These are phyloP conservation scores for Rhododendron williamsianum DNA, from an alignment of 148 eudicot genomes.

Conservation along the genomic window DNA sequence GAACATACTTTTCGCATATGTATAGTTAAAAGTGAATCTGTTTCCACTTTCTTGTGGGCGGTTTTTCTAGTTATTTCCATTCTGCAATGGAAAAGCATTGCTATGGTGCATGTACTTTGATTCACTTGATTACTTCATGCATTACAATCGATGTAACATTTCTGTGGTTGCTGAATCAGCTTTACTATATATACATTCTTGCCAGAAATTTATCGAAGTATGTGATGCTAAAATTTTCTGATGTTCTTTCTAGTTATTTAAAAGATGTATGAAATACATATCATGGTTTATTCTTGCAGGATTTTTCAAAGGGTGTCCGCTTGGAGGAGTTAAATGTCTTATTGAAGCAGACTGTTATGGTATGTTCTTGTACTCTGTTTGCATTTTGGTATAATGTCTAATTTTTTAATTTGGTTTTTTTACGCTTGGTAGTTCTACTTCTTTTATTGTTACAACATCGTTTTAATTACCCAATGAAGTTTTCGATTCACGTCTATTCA, in stretches of 20 bases:
- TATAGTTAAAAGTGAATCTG: background rate
- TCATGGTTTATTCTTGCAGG: slow-evolving; percentile 39
- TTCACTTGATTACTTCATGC: background rate
- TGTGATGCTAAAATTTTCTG: slow-evolving; percentile 7
- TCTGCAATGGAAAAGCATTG: background rate
- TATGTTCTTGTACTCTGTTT: slow-evolving; percentile 18
- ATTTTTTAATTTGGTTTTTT: background rate
- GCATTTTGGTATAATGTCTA: background rate
- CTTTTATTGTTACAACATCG: background rate
- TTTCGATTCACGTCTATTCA: background rate
- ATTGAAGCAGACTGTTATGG: slow-evolving; percentile 93
- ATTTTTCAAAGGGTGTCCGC: slow-evolving; percentile 79
- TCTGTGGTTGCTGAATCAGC: background rate
- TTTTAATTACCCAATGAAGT: background rate
- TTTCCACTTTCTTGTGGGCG: slow-evolving; percentile 2
- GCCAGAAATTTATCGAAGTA: background rate
- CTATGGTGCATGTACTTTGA: background rate
- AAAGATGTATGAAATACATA: background rate
- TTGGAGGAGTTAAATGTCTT: slow-evolving; percentile 87
- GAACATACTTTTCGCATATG: background rate
- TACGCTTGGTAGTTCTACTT: background rate
- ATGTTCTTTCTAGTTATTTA: background rate
- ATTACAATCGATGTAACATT: background rate
- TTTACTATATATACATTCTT: background rate
- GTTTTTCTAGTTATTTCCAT: background rate